phyloP scores from a whole-genome alignment of 2,329 filamentous ascomycete genomes.

The Aspergillus eucalypticola region DNA sequence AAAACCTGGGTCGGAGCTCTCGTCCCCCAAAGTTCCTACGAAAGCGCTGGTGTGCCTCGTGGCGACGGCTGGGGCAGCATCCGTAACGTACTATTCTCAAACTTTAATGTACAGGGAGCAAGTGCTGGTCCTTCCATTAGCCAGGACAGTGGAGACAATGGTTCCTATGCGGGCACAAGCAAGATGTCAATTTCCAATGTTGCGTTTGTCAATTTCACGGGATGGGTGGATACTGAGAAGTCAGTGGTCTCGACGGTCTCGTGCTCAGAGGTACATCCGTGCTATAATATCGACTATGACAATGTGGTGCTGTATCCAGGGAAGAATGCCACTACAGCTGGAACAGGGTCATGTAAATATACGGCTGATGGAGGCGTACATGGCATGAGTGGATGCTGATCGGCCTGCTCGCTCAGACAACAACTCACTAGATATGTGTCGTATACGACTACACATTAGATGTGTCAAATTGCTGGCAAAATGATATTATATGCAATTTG shows the following conservation, averaged over 20 bases:
- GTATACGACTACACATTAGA: too few relatives aligned
- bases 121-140: constrained; percentile 48
- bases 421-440: too few relatives aligned
- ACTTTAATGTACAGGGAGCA: constrained; percentile 53
- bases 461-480: too few relatives aligned
- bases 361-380: constrained; percentile 41
- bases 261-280: constrained; percentile 53
- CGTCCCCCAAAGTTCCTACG: constrained; percentile 50
- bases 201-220: constrained; percentile 55
- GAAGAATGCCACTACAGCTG: constrained; percentile 35
- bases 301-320: constrained; percentile 40
- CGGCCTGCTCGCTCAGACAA: too few relatives aligned
- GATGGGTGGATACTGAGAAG: constrained; percentile 41
- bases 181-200: constrained; percentile 54
- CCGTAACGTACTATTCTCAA: constrained; percentile 53
- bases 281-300: constrained; percentile 52
- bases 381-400: constrained; percentile 30
- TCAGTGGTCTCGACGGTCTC: constrained; percentile 46
- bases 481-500: too few relatives aligned
- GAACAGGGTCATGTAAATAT: constrained; percentile 40
- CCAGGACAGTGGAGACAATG: constrained; percentile 54
- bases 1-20: constrained; percentile 58
- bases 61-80: constrained; percentile 59
- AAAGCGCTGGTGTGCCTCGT: constrained; percentile 50
- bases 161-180: constrained; percentile 50